A percentile compares a stretch with the other conserved stretches of the same genome.
These are phyloP conservation scores for Erodium chrysanthum DNA, from an alignment of 441 rosid species.

Conservation along the genomic window DNA sequence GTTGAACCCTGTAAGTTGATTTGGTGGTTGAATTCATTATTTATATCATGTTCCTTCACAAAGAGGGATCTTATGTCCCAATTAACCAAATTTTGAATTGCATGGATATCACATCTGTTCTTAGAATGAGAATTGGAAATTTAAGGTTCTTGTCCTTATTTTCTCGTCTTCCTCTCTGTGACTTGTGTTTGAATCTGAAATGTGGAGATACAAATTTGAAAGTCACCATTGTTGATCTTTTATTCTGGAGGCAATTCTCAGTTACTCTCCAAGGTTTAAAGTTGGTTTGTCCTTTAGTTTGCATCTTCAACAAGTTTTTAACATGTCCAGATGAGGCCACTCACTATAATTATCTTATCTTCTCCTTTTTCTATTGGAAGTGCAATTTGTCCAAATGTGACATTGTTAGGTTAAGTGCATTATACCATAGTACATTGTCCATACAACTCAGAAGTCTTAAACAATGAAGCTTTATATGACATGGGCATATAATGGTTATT, in stretches of 20 bases:
- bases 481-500: neutral
- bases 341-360: too few species aligned
- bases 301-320: too few species aligned
- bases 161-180: too few species aligned
- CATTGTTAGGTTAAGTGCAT: too few species aligned
- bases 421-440: too few species aligned
- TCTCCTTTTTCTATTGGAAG: too few species aligned
- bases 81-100: constrained; percentile 23
- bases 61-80: constrained; percentile 13
- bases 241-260: too few species aligned
- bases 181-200: neutral
- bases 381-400: neutral
- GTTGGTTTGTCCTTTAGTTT: too few species aligned
- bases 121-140: constrained; percentile 8
- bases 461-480: neutral
- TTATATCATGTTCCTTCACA: constrained; percentile 7
- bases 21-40: constrained; percentile 11
- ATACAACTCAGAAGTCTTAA: too few species aligned
- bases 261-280: too few species aligned
- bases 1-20: constrained; percentile 25
- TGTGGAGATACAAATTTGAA: neutral
- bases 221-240: neutral
- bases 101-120: constrained; percentile 2
- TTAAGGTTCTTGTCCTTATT: neutral
- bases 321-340: too few species aligned